These are phyloP conservation scores for Sugiyamaella paludigena DNA, from an alignment of 1,139 yeast genomes.

Conservation along the genomic window DNA sequence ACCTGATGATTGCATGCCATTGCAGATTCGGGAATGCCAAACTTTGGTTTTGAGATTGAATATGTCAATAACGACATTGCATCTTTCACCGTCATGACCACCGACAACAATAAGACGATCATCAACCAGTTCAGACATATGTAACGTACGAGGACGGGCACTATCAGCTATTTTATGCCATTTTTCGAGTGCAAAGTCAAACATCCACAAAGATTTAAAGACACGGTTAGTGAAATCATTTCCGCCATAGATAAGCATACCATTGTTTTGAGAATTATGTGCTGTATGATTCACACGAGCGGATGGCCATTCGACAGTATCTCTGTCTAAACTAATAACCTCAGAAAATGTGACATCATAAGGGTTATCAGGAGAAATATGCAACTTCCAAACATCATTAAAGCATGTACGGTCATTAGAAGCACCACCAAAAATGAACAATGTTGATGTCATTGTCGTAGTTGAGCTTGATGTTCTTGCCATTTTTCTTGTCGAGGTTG, in stretches of 20 bases:
- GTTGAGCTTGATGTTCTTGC: neutral
- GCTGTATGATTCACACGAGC: slow-evolving; percentile 27
- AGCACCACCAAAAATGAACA: slow-evolving; percentile 30
- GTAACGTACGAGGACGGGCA: slow-evolving; percentile 23
- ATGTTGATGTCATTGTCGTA: neutral
- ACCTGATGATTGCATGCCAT: slow-evolving; percentile 25
- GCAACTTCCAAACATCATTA: slow-evolving; percentile 28
- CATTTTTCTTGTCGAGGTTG: neutral
- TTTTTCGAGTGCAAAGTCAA: slow-evolving; percentile 20
- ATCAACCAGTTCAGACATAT: slow-evolving; percentile 23
- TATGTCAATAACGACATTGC: slow-evolving; percentile 20
- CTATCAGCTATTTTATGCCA: slow-evolving; percentile 20
- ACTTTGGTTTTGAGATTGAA: slow-evolving; percentile 19
- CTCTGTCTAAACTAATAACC: slow-evolving; percentile 22
- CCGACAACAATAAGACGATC: slow-evolving; percentile 24
- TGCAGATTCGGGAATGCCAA: slow-evolving; percentile 24
- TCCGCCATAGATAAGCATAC: slow-evolving; percentile 28
- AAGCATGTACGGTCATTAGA: slow-evolving; percentile 15
- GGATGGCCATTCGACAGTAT: slow-evolving; percentile 31
- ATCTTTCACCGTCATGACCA: slow-evolving; percentile 28
- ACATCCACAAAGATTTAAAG: slow-evolving; percentile 26
- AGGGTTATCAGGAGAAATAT: slow-evolving; percentile 15
- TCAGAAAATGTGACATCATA: slow-evolving; percentile 19
- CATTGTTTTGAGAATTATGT: slow-evolving; percentile 20
- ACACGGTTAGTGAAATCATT: slow-evolving; percentile 19